Evolutionary conservation across 257 asterid genomes (phyloP).

Genomic region (Schizonepeta tenuifolia): DNA sequence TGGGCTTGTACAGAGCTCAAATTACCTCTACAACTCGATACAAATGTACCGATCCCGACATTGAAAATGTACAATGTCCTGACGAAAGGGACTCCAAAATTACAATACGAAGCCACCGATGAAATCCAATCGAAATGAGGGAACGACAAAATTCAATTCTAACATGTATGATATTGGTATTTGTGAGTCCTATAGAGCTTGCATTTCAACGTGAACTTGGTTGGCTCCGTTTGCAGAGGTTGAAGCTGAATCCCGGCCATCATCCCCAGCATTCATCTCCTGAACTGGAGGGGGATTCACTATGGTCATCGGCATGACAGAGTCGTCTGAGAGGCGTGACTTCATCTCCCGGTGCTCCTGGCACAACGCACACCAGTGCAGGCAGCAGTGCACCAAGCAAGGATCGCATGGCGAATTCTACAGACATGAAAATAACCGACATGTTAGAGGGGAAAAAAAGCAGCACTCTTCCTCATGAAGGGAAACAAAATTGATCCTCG

Average conservation of each 20-base stretch:
- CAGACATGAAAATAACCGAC: slow-evolving; percentile 23
- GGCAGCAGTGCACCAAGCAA: slow-evolving; percentile 93
- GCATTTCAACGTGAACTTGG: slow-evolving; percentile 77
- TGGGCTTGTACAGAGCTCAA: neutral
- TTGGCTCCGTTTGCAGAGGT: slow-evolving; percentile 53
- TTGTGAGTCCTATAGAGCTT: slow-evolving; percentile 51
- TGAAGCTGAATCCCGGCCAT: slow-evolving; percentile 38
- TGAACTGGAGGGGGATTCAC: slow-evolving; percentile 91
- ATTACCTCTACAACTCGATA: neutral
- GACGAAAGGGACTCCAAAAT: slow-evolving; percentile 9
- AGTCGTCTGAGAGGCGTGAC: slow-evolving; percentile 70
- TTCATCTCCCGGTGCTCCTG: slow-evolving; percentile 99
- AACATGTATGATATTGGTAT: neutral
- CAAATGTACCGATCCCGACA: neutral
- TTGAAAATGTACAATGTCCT: slow-evolving; percentile 10
- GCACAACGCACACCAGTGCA: slow-evolving; percentile 98
- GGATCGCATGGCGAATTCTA: slow-evolving; percentile 99
- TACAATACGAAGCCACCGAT: neutral
- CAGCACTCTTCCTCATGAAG: neutral
- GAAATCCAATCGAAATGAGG: slow-evolving; percentile 10
- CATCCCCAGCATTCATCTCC: slow-evolving; percentile 59
- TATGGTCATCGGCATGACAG: slow-evolving; percentile 71
- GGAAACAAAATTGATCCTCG: neutral
- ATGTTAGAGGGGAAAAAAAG: neutral
- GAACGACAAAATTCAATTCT: slow-evolving; percentile 7